Percentiles rank a stretch among this genome's conserved stretches.
phyloP scores from a whole-genome alignment of 1,284 basidiomycete genomes.

The Golubevia pallescens region DNA sequence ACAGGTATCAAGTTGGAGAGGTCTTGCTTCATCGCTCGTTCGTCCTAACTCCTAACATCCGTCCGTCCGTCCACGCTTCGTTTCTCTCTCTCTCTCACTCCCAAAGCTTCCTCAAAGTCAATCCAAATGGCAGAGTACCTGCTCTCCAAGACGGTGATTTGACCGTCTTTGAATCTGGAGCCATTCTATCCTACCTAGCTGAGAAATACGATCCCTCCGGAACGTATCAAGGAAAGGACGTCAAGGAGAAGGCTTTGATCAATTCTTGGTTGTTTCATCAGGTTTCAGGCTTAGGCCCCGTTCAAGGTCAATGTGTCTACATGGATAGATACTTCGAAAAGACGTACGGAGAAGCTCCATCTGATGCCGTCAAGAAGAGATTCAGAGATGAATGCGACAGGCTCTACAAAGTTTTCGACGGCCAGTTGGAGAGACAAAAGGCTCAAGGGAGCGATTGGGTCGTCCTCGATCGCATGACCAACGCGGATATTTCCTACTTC shows the following conservation, averaged over 20 bases:
- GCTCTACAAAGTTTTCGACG: neutral
- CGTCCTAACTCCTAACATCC: neutral
- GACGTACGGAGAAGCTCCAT: neutral
- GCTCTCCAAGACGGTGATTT: slow-evolving; percentile 33
- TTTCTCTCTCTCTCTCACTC: too few relatives aligned
- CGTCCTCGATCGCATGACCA: neutral
- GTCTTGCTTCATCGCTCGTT: neutral
- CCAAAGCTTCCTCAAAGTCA: slow-evolving; percentile 24
- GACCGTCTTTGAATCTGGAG: slow-evolving; percentile 25
- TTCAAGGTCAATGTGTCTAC: neutral
- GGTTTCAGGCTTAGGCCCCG: neutral
- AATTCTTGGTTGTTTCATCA: neutral
- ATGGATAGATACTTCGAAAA: neutral
- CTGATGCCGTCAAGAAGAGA: neutral
- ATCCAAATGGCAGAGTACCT: slow-evolving; percentile 52
- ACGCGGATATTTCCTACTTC: neutral
- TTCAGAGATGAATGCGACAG: neutral
- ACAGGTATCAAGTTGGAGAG: too few relatives aligned
- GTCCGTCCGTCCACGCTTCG: neutral
- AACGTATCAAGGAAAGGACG: neutral
- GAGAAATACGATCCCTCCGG: neutral
- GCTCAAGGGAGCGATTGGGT: neutral
- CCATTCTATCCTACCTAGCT: slow-evolving; percentile 44
- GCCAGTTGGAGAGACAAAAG: neutral
- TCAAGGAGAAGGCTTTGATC: neutral